Conservation (phyloP, 75 land plant genomes). For the Larix kaempferi region DNA sequence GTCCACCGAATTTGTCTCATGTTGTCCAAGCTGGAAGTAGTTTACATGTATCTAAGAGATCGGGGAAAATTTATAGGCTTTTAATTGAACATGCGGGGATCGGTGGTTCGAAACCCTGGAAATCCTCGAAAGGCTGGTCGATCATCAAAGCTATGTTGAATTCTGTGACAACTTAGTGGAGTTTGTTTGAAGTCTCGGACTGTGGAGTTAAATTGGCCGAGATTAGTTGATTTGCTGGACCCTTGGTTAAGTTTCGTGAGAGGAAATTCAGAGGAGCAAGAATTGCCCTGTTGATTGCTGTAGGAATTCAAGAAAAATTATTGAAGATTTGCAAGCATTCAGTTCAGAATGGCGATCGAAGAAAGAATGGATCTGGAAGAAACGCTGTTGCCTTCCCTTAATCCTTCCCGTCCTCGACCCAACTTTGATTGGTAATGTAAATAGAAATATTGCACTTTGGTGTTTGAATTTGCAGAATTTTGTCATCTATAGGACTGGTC, state of each 20-base stretch:
- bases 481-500: too few species aligned
- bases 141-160: too few species aligned
- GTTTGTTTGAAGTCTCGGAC: neutral
- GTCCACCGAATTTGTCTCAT: neutral
- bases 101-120: neutral
- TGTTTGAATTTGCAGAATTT: too few species aligned
- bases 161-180: neutral
- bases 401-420: neutral
- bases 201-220: neutral
- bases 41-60: neutral
- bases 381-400: neutral
- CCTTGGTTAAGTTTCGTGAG: neutral
- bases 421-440: neutral
- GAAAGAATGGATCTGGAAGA: constrained; percentile 2
- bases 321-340: neutral
- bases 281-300: neutral
- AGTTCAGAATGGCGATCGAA: neutral
- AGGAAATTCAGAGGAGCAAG: neutral
- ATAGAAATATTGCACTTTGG: too few species aligned
- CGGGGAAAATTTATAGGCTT: neutral
- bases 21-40: neutral
- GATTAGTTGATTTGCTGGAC: neutral
- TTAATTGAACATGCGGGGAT: neutral
- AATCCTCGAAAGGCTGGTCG: neutral
- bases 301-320: neutral